Evolutionary conservation across 163 green algal species (phyloP).

Genomic region (Volvox carteri): DNA sequence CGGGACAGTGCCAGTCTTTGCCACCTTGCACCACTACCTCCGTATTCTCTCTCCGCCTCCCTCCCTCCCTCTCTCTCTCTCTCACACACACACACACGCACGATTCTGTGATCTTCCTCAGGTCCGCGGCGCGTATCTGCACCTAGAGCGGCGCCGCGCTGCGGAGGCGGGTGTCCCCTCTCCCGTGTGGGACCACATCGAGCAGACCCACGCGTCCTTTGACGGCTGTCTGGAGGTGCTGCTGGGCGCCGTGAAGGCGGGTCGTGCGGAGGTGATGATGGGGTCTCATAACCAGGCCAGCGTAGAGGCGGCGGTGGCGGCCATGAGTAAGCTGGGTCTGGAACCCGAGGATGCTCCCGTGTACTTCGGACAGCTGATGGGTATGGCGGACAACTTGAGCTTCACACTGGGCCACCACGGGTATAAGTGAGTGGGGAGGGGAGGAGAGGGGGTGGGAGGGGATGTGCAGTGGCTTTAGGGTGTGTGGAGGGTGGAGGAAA

Average conservation of each 20-base stretch:
- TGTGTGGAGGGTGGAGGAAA: not conserved
- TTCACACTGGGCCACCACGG: slow-evolving; percentile 84
- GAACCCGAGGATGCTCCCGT: slow-evolving; percentile 61
- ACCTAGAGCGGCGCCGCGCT: slow-evolving; percentile 82
- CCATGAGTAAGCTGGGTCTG: slow-evolving; percentile 75
- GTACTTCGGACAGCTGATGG: slow-evolving; percentile 84
- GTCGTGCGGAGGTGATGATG: slow-evolving; percentile 60
- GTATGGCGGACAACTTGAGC: slow-evolving; percentile 93
- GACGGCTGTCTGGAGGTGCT: slow-evolving; percentile 68
- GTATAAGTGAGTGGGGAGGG: slow-evolving; percentile 66
- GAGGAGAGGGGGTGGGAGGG: not conserved
- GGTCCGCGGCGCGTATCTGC: slow-evolving; percentile 92
- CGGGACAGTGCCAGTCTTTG: too few species aligned
- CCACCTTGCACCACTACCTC: too few species aligned
- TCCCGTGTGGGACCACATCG: slow-evolving; percentile 82
- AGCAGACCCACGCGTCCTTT: slow-evolving; percentile 80
- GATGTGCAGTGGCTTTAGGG: too few species aligned
- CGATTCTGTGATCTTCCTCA: too few species aligned
- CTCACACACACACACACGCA: too few species aligned
- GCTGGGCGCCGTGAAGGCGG: slow-evolving; percentile 59
- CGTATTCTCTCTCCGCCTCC: too few species aligned
- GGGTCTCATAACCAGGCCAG: slow-evolving; percentile 78
- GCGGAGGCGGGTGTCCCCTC: slow-evolving; percentile 65
- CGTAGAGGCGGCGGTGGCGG: slow-evolving; percentile 56
- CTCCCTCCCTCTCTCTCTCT: too few species aligned